Conservation (phyloP, 495 filamentous ascomycete species). For the Entonaema liquescens region DNA sequence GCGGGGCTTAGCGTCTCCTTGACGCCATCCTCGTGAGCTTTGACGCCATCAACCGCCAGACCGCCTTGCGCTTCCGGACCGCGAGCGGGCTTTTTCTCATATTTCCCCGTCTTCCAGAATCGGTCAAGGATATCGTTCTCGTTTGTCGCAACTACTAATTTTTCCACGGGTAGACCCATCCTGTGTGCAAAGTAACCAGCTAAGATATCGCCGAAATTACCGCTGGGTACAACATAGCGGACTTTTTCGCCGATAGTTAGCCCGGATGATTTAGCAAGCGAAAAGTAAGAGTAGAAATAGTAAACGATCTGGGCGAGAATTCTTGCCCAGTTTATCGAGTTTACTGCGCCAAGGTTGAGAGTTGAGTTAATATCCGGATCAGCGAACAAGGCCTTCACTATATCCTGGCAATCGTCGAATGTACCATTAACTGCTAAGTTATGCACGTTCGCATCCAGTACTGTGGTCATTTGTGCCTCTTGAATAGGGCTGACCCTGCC, state of each 20-base stretch:
- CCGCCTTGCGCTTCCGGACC: slow-evolving; percentile 65
- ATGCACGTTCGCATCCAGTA: slow-evolving; percentile 86
- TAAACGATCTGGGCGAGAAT: slow-evolving; percentile 95
- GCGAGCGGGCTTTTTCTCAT: slow-evolving; percentile 76
- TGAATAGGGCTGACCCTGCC: slow-evolving; percentile 86
- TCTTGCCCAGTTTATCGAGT: slow-evolving; percentile 89
- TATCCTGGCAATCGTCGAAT: slow-evolving; percentile 97
- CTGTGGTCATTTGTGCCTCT: slow-evolving; percentile 94
- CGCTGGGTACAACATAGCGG: slow-evolving; percentile 85
- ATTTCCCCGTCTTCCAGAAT: slow-evolving; percentile 83
- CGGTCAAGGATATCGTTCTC: slow-evolving; percentile 90
- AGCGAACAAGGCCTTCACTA: slow-evolving; percentile 90
- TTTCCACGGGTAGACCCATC: slow-evolving; percentile 88
- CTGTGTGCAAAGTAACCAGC: slow-evolving; percentile 89
- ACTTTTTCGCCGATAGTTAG: slow-evolving; percentile 67
- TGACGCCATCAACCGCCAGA: slow-evolving; percentile 65
- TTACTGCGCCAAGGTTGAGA: slow-evolving; percentile 83
- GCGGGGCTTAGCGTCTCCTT: slow-evolving; percentile 90
- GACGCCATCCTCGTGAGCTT: slow-evolving; percentile 74
- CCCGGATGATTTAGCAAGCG: slow-evolving; percentile 64
- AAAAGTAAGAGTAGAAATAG: slow-evolving; percentile 91
- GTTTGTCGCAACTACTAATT: slow-evolving; percentile 88
- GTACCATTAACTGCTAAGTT: slow-evolving; percentile 85
- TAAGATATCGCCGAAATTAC: slow-evolving; percentile 97
- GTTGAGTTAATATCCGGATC: slow-evolving; percentile 77